A percentile compares a stretch with the other conserved stretches of the same genome.
Evolutionary conservation across 495 filamentous ascomycete species (phyloP).

Genomic region (Podospora pseudoanserina): DNA sequence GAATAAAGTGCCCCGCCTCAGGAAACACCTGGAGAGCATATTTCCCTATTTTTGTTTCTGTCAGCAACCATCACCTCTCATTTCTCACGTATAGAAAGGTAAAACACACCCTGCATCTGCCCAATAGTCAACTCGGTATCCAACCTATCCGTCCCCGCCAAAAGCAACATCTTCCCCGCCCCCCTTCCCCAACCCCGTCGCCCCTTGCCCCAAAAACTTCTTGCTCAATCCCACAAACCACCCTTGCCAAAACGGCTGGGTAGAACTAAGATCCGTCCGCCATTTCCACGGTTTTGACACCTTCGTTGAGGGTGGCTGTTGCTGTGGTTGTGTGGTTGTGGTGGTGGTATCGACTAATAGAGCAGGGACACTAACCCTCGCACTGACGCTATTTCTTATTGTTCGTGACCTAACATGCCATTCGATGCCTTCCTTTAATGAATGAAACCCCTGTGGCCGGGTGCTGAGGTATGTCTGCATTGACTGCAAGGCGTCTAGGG

Average conservation of each 20-base stretch:
- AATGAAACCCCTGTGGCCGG: conserved; percentile 73
- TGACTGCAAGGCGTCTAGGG: conserved; percentile 87
- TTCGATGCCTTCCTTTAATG: conserved; percentile 73
- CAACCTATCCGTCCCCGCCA: conserved; percentile 90
- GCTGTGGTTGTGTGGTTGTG: not conserved
- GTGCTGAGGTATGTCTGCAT: conserved; percentile 90
- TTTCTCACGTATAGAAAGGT: not conserved
- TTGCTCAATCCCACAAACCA: conserved; percentile 87
- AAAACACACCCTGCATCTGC: conserved; percentile 79
- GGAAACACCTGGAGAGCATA: conserved; percentile 94
- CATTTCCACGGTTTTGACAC: conserved; percentile 63
- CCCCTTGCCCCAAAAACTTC: conserved; percentile 69
- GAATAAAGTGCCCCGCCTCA: conserved; percentile 92
- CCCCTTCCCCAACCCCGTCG: conserved; percentile 47
- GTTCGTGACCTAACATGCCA: conserved; percentile 94
- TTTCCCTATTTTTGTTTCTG: conserved; percentile 59
- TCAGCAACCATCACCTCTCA: not conserved
- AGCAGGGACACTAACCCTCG: conserved; percentile 81
- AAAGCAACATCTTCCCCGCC: conserved; percentile 75
- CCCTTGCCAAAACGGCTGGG: conserved; percentile 87
- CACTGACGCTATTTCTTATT: conserved; percentile 75
- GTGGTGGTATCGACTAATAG: conserved; percentile 54
- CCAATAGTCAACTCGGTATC: conserved; percentile 96
- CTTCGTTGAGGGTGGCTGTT: not conserved
- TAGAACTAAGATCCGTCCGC: conserved; percentile 79